A percentile compares a stretch with the other conserved stretches of the same genome.
Evolutionary conservation across 176 grass and related monocot species (phyloP).

Genomic region (Phragmites australis): DNA sequence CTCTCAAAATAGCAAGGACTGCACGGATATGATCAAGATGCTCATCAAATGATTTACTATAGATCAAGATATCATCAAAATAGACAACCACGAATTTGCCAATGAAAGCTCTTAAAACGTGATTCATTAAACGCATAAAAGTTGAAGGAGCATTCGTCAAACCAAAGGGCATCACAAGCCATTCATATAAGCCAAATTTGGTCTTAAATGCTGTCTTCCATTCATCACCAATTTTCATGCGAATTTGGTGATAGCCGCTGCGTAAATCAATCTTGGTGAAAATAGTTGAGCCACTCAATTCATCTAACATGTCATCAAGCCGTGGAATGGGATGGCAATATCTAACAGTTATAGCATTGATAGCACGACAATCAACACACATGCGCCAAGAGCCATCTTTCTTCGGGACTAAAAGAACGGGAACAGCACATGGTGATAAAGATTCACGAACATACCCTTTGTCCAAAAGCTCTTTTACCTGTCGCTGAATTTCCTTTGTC

Average conservation of each 20-base stretch:
- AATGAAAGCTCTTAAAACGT: too few species aligned
- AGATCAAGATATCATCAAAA: not conserved
- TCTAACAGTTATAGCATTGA: not conserved
- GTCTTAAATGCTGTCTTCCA: not conserved
- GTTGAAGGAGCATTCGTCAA: not conserved
- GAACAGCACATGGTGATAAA: too few species aligned
- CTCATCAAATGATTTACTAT: not conserved
- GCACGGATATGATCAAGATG: not conserved
- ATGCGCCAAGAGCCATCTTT: too few species aligned
- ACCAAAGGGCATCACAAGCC: not conserved
- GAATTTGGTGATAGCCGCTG: too few species aligned
- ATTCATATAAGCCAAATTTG: not conserved
- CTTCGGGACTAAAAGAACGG: too few species aligned
- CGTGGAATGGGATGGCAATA: not conserved
- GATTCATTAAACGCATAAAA: not conserved
- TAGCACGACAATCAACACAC: too few species aligned
- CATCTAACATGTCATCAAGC: not conserved
- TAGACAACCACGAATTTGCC: too few species aligned
- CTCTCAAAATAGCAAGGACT: not conserved
- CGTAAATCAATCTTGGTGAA: too few species aligned
- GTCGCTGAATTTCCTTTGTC: too few species aligned
- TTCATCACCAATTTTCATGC: not conserved
- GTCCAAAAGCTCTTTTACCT: too few species aligned
- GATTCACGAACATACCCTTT: too few species aligned
- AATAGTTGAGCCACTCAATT: not conserved